A percentile compares a stretch with the other conserved stretches of the same genome.
These are phyloP conservation scores for Mitragyna speciosa DNA, from an alignment of 257 asterid species.

Conservation along the genomic window DNA sequence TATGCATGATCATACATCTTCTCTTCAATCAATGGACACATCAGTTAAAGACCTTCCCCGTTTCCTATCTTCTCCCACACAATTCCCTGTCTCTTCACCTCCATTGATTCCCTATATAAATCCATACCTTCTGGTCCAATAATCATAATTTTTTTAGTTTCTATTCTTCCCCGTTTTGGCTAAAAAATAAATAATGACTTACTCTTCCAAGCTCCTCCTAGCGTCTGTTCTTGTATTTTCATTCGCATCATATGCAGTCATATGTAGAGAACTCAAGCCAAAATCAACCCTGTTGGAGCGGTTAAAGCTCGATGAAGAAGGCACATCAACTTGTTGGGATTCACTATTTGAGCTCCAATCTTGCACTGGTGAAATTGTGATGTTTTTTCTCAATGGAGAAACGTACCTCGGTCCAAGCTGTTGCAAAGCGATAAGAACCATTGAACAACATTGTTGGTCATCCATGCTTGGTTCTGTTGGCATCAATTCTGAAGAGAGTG, in stretches of 20 bases:
- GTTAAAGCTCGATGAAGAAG: constrained; percentile 41
- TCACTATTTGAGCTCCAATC: constrained; percentile 62
- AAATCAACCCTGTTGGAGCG: constrained; percentile 28
- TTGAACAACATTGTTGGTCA: constrained; percentile 66
- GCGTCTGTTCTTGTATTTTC: constrained; percentile 9
- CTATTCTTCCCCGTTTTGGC: neutral
- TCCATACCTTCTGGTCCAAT: neutral
- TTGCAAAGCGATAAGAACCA: constrained; percentile 53
- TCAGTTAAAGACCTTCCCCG: constrained; percentile 2
- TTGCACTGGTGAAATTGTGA: constrained; percentile 61
- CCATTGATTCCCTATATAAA: constrained; percentile 2
- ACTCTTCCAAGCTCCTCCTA: constrained; percentile 22
- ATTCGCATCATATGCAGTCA: constrained; percentile 24
- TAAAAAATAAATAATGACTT: constrained; percentile 26
- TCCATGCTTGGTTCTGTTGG: constrained; percentile 68
- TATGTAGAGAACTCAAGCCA: constrained; percentile 24
- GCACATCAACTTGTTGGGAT: constrained; percentile 57
- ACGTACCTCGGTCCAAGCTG: constrained; percentile 53
- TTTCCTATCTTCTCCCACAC: neutral
- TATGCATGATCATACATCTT: neutral
- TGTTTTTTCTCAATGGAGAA: constrained; percentile 71
- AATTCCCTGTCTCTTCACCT: neutral
- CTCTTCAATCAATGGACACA: neutral
- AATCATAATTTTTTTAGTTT: neutral
- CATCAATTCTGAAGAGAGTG: constrained; percentile 51